A percentile compares a stretch with the other conserved stretches of the same genome.
Conservation (phyloP, 805 yeast species). For the Vanderwaltozyma polyspora region DNA sequence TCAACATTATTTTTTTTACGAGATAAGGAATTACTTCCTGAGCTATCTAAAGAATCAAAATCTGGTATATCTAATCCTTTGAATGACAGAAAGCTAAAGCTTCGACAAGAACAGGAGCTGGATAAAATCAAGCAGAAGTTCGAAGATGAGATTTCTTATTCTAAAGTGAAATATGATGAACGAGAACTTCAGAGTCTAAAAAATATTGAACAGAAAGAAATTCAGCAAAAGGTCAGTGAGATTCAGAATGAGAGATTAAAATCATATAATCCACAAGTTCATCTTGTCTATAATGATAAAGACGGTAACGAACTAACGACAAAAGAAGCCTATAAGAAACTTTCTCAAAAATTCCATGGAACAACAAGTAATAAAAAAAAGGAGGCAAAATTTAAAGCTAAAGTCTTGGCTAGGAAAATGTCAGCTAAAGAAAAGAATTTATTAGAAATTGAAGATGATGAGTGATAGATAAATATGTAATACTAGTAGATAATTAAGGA, state of each 20-base stretch:
- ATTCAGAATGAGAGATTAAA: slow-evolving; percentile 25
- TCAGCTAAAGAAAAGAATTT: background rate
- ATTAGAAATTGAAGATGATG: background rate
- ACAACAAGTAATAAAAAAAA: slow-evolving; percentile 23
- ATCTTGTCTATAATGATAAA: slow-evolving; percentile 51
- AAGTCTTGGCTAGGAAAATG: slow-evolving; percentile 14
- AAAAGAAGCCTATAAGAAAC: slow-evolving; percentile 65
- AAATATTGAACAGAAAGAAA: slow-evolving; percentile 17
- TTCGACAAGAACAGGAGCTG: slow-evolving; percentile 5
- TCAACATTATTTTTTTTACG: slow-evolving; percentile 18
- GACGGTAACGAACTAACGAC: slow-evolving; percentile 46
- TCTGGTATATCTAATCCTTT: background rate
- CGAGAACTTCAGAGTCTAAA: slow-evolving; percentile 3
- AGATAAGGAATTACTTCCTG: slow-evolving; percentile 8
- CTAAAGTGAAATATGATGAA: background rate
- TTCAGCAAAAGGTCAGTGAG: slow-evolving; percentile 17
- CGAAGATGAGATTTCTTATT: slow-evolving; percentile 4
- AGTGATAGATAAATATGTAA: too few species aligned
- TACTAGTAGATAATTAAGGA: too few species aligned
- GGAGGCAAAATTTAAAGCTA: slow-evolving; percentile 13
- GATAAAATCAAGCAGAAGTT: slow-evolving; percentile 7
- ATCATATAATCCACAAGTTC: slow-evolving; percentile 34
- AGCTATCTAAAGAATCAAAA: background rate
- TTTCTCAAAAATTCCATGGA: slow-evolving; percentile 76
- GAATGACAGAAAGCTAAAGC: background rate